Base-by-base conservation (phyloP, 345 rosid species). In the Excoecaria cochinchinensis region DNA sequence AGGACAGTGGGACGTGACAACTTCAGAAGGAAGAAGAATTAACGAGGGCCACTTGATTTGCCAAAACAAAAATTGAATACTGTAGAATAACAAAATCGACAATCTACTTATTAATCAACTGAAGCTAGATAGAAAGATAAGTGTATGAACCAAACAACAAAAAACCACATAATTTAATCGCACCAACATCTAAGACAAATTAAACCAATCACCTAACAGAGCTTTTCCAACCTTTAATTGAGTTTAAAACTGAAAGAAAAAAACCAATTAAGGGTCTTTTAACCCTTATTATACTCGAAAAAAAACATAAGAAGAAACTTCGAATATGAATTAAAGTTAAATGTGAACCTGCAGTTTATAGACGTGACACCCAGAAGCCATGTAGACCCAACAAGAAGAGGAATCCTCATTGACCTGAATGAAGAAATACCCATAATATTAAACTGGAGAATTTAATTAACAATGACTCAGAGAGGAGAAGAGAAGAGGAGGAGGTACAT, bases 331-430 rank as follows among this genome's bases (percentile, higher is more conserved):
- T 15, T 31, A 14, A 31, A 6, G 60, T 39, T 31, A 31, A 52
- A 69, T 16, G 40, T 8, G n/a, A 17, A 87, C 92, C 84, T 82
- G 83, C 63, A 90, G 67, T 53, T 80, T 84, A 81, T 85, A 90
- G 74, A 88, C 60, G 74, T 82, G 82, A 76, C 84, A 85, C 12
- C 87, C 92, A 74, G 94, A 90, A 71, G 94, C 94, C 10, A 90
- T 74, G 86, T 88, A 90, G 67, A 84, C 82, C 78, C 87, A 82
- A 72, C 85, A 88, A 70, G 86, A 82, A 76, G 87, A 83, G 63
- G 58, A 80, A 46, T 82, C 88, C 58, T 83, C 84, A 10, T 78
- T 74, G 48, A 84, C 85, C 90, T 90, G 84, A 50, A 50, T 6
- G 38, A 15, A 47, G 8, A 60, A 71, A 5, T 15, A 58, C 57